Conservation (phyloP, 2,329 filamentous ascomycete genomes). For the Colletotrichum sublineola region DNA sequence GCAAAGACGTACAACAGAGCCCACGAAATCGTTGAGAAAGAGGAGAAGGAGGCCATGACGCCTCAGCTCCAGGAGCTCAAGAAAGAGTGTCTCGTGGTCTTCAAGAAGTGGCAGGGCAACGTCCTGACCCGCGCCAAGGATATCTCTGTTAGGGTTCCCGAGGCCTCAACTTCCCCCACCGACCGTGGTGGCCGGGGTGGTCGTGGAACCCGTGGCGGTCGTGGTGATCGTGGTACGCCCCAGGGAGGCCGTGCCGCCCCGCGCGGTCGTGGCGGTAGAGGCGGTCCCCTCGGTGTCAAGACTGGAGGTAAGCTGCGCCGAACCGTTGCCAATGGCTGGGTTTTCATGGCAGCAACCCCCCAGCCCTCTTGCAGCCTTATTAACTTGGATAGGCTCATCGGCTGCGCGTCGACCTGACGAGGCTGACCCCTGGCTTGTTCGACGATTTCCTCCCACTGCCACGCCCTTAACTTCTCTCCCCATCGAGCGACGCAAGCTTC, state of each 20-base stretch:
- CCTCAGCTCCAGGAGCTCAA: conserved; percentile 67
- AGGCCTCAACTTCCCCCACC: conserved; percentile 38
- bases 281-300: conserved; percentile 37
- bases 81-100: conserved; percentile 76
- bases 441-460: conserved; percentile 69
- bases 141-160: conserved; percentile 66
- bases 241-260: conserved; percentile 33
- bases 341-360: neutral
- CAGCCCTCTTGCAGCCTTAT: neutral
- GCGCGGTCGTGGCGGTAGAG: conserved; percentile 40
- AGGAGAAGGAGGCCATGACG: conserved; percentile 50
- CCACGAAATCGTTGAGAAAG: conserved; percentile 49
- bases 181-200: conserved; percentile 54
- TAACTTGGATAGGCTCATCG: conserved; percentile 22
- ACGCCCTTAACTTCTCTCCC: conserved; percentile 72
- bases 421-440: conserved; percentile 61
- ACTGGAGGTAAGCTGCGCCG: conserved; percentile 43
- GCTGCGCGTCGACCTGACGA: conserved; percentile 43
- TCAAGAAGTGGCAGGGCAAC: conserved; percentile 83
- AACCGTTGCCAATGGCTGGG: neutral
- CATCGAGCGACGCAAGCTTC: conserved; percentile 72
- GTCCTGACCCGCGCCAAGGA: conserved; percentile 80
- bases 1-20: conserved; percentile 47
- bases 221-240: conserved; percentile 40
- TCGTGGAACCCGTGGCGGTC: conserved; percentile 45